Base-by-base conservation (phyloP, 208 protist species). In the Leishmania tarentolae region DNA sequence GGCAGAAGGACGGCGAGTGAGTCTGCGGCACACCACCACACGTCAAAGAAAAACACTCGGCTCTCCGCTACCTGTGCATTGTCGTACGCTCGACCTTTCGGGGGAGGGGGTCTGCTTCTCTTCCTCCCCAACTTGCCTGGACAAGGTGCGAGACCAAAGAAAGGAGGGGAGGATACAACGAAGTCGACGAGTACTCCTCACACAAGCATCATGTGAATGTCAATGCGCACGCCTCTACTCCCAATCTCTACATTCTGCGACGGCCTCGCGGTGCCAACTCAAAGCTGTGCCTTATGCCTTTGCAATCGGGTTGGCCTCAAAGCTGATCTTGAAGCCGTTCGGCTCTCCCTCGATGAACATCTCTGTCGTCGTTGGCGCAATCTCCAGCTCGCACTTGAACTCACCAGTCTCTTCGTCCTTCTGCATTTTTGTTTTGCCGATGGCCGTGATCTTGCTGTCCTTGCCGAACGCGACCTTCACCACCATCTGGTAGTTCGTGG, bases 301-400 rank as follows among this genome's bases (percentile, higher is more conserved):
- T n/a, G 85, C 80, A 65, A 90, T 87, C 35, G 90, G 90, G 79
- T 92, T 90, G 40, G 92, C 92, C 83, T 92, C 88, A 78, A 92
- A 94, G 85, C 84, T 88, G 78, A 94, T 92, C 87, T 94, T 96
- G 91, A 91, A 96, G 79, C 91, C 91, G 79, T 95, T 95, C 65
- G 88, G 88, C 76, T 86, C 84, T 17, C 93, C 93, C 80, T 93
- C 83, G 73, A 96, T 91, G 71, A 96, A 95, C 90, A 93, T 89
- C 81, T 95, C 90, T 37, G 91, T 95, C 47, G 47, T 76, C 56
- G 77, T 69, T 7, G 93, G 93, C 19, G 85, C 86, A 46, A 96
- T 84, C 37, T 81, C 24, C 47, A 96, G 75, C 79, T 93, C 88
- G 75, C 90, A 93, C 75, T 87, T 87, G 82, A 89, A 90, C 80